Conservation (phyloP, 2,329 filamentous ascomycete genomes). For the Cercospora nicotianae region DNA sequence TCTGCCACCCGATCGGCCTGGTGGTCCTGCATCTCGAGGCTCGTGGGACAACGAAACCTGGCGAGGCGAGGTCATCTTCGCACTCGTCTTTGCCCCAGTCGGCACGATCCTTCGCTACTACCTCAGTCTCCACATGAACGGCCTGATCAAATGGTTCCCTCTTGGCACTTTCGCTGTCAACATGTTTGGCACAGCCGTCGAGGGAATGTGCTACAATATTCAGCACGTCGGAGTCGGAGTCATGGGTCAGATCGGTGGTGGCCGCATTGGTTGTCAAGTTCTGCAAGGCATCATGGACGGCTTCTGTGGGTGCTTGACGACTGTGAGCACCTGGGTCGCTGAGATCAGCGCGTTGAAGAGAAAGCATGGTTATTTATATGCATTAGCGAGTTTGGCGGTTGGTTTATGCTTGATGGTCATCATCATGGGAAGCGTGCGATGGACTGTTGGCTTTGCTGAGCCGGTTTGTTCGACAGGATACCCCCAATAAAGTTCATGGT, state of each 20-base stretch:
- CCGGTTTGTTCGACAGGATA: constrained; percentile 42
- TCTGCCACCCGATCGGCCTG: constrained; percentile 63
- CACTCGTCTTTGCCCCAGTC: constrained; percentile 77
- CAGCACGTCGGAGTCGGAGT: constrained; percentile 59
- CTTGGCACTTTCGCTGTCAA: constrained; percentile 86
- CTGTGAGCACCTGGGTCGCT: constrained; percentile 51
- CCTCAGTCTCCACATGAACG: constrained; percentile 69
- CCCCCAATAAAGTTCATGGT: constrained; percentile 32
- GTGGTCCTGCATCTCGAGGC: constrained; percentile 34
- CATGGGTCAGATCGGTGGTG: constrained; percentile 42
- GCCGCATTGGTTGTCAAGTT: constrained; percentile 46
- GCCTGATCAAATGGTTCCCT: constrained; percentile 66
- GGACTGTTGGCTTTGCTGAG: constrained; percentile 55
- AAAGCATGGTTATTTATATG: constrained; percentile 68
- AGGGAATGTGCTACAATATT: constrained; percentile 77
- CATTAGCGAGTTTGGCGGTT: constrained; percentile 58
- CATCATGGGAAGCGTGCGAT: constrained; percentile 73
- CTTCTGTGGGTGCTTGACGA: constrained; percentile 51
- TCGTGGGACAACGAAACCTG: constrained; percentile 57
- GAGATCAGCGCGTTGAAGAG: constrained; percentile 45
- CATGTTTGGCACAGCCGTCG: constrained; percentile 69
- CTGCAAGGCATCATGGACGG: constrained; percentile 52
- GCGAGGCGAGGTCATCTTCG: constrained; percentile 74
- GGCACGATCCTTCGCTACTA: constrained; percentile 78
- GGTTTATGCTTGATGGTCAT: constrained; percentile 63